Evolutionary conservation across 2,329 filamentous ascomycete species (phyloP), one percentile per base, ranked within the genome.

Genomic region (Botrytis squamosa): DNA sequence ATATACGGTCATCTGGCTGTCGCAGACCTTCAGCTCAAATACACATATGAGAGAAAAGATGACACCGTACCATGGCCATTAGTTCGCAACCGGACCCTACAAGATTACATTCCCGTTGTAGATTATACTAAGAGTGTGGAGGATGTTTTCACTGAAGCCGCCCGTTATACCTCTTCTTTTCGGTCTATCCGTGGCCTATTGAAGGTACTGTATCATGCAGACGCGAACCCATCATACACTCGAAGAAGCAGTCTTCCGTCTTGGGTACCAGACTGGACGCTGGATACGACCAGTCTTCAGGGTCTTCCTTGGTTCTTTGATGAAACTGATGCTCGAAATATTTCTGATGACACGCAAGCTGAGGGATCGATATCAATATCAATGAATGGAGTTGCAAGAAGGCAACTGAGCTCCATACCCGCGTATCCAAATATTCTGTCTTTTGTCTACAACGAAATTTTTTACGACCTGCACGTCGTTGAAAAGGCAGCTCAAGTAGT

Each of bases 391-490:
- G 1, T 3, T n/a, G 3, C 2, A 12, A 52, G 25, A 52, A 14
- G 4, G 0, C 9, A n/a, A 0, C 14, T 55, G 25, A n/a, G 4
- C 4, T 55, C 52, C 12, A 29, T 55, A 29, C 14, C n/a, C 6
- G n/a, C 1, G 2, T 16, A 29, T 29, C 52, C 52, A 16, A 14
- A 8, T 4, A n/a, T 29, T 29, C 16, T 55, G 52, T 55, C 25
- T 55, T 29, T 55, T n/a, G 5, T n/a, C 0, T 55, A 55, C 0
- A 4, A 44, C 12, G 49, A 0, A 0, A 5, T 2, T n/a, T 6
- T 7, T 25, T 16, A 16, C 7, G 0, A 16, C 18, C 12, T 55
- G 8, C 12, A 29, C 8, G 12, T 55, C 7, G n/a, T 55, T 55
- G 52, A 55, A 16, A 29, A 55, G 25, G n/a, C 1, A 29, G 12